These are phyloP conservation scores for Leishmania guyanensis DNA, from an alignment of 208 protist species.

Conservation along the genomic window DNA sequence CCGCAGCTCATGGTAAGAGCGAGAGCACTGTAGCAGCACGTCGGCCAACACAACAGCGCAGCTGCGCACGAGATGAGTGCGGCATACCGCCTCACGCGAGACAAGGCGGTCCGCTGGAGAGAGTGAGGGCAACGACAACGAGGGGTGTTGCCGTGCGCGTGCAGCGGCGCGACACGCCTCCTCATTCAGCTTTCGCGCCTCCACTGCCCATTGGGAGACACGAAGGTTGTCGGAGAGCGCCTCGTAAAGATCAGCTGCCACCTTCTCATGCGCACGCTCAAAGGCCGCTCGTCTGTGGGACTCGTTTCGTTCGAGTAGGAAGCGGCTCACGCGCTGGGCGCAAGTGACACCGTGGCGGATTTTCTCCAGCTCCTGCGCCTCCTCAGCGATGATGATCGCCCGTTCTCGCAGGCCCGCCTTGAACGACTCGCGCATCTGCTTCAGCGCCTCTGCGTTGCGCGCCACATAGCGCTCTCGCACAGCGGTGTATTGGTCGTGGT, in stretches of 20 bases:
- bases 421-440: conserved; percentile 4
- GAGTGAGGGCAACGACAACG: neutral
- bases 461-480: conserved; percentile 26
- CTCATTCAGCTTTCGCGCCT: neutral
- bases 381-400: conserved; percentile 18
- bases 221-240: neutral
- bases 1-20: neutral
- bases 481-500: conserved; percentile 24
- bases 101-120: conserved; percentile 15
- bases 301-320: neutral
- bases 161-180: neutral
- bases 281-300: neutral
- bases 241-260: neutral
- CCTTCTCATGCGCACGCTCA: neutral
- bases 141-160: neutral
- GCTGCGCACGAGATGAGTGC: neutral
- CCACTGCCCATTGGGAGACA: neutral
- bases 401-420: conserved; percentile 7
- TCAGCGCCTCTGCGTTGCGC: conserved; percentile 8
- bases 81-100: conserved; percentile 26
- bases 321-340: conserved; percentile 8
- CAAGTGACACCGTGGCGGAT: conserved; percentile 5
- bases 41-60: neutral
- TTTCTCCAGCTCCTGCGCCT: conserved; percentile 3
- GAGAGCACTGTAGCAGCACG: neutral